Base-by-base conservation (phyloP, 768 basidiomycete genomes). In the Leucosporidium scottii region DNA sequence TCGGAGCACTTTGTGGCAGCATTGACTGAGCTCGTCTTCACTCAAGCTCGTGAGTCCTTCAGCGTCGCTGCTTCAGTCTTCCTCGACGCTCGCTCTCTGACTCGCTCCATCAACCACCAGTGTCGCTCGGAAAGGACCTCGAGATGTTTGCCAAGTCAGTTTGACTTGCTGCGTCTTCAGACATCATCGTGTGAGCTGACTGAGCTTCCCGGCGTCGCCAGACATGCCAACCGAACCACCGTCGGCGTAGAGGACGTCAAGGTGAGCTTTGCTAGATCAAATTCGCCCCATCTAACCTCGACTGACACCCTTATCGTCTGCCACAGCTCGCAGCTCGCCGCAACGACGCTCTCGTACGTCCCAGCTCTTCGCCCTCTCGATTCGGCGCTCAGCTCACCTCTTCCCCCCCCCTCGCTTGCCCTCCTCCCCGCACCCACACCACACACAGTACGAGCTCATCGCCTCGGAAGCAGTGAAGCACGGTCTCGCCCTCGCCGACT, bases 171-270 rank as follows among this genome's bases (percentile, higher is more conserved):
- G 23, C 5, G 0, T n/a, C 18, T 2, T 4, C 6, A 44, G 34
- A 36, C 6, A n/a, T n/a, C n/a, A 44, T 15, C 10, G 0, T 17
- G 15, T 4, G 7, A 34, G 44, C n/a, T 36, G 6, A 34, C 30
- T 27, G 17, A 2, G n/a, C 47, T 18, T 10, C 1, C 30, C 30
- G 6, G 48, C 4, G 6, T 6, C 21, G 2, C 17, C 44, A 71
- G 70, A 17, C 70, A 71, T 30, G 70, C 70, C 1, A 61, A 64
- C 4, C 56, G 70, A 5, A 59, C 61, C 25, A 71, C 70, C 0
- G 53, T 71, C 64, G 61, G 62, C 27, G 66, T 67, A 6, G 70
- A 71, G 47, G 70, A 71, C n/a, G 70, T 71, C 53, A 71, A 71
- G 50, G 70, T 66, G 57, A 50, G 61, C 15, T 18, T 51, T 28